These are phyloP conservation scores for Cyberlindnera americana DNA, from an alignment of 805 yeast genomes.

Conservation along the genomic window DNA sequence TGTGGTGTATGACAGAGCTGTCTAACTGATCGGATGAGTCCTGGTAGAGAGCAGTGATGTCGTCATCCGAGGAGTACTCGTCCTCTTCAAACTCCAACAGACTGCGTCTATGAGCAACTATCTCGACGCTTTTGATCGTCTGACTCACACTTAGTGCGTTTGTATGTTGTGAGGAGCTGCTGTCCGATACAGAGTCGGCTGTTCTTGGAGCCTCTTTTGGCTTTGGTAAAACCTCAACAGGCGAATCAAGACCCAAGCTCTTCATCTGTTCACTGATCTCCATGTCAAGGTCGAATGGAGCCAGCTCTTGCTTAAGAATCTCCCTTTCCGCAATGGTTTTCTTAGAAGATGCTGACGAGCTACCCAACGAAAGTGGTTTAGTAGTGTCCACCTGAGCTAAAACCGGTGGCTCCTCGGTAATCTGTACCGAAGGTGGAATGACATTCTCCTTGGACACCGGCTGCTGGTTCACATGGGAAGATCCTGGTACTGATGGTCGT, in stretches of 20 bases:
- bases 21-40: conserved; percentile 12
- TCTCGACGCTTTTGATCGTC: conserved; percentile 28
- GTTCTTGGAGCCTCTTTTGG: conserved; percentile 1
- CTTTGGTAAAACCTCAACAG: neutral
- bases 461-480: no score
- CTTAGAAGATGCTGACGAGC: neutral
- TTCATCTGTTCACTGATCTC: conserved; percentile 12
- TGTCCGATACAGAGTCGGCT: neutral
- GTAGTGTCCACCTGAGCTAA: neutral
- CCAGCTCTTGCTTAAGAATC: neutral
- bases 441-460: no score
- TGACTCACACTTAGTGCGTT: conserved; percentile 3
- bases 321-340: neutral
- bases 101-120: conserved; percentile 31
- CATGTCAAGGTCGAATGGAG: conserved; percentile 4
- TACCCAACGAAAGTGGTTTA: neutral
- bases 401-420: no score
- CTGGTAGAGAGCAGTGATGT: conserved; percentile 24
- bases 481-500: neutral
- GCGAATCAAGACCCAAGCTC: conserved; percentile 7
- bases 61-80: conserved; percentile 26
- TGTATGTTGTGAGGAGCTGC: neutral
- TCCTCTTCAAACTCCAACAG: conserved; percentile 21
- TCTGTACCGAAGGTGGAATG: no score
- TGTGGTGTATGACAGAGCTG: conserved; percentile 4